Base-by-base conservation (phyloP, 768 basidiomycete genomes). In the Cyclocybe aegerita region DNA sequence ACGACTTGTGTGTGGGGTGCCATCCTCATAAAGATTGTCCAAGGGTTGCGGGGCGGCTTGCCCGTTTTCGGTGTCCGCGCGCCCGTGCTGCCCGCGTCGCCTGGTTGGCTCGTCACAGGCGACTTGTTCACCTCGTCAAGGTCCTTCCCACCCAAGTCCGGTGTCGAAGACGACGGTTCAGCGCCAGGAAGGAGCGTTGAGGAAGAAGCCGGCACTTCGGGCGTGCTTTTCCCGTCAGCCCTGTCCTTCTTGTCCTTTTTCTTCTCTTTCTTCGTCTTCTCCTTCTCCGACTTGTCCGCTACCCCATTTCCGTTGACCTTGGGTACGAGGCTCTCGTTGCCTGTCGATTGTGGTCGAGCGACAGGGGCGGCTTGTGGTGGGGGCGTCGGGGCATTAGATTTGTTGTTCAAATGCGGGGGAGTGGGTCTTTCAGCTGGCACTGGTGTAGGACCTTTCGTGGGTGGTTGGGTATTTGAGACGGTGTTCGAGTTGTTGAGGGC, bases 11-110 rank as follows among this genome's bases (percentile, higher is more conserved):
- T 57, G 4, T 72, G 67, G 8, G 69, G 58, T 12, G 74, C 66
- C 70, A 86, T 75, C 55, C 86, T 82, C 77, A 94, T 82, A 67
- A 90, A 93, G 45, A 93, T 77, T 7, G 92, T 94, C 85, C 86
- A 91, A 4, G 91, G 90, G 65, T 89, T 82, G 36, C 88, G 76
- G 29, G 79, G 71, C 0, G 81, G 79, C 49, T 81, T 79, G 41
- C 76, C 76, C 33, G 78, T 77, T 46, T 83, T 88, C 14, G 91
- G 91, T 23, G 91, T 92, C 48, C 89, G 78, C 16, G 74, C 70
- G 7, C 88, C 88, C 0, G 78, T 65, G 31, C 81, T 81, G 7
- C 71, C 76, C 17, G 49, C 32, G 5, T 54, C 58, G 57, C 83
- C 84, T 11, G 23, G 23, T 23, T 23, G 23, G 23, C 23, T 23